Conservation (phyloP, 2,329 filamentous ascomycete genomes). For the Polychaeton citri region DNA sequence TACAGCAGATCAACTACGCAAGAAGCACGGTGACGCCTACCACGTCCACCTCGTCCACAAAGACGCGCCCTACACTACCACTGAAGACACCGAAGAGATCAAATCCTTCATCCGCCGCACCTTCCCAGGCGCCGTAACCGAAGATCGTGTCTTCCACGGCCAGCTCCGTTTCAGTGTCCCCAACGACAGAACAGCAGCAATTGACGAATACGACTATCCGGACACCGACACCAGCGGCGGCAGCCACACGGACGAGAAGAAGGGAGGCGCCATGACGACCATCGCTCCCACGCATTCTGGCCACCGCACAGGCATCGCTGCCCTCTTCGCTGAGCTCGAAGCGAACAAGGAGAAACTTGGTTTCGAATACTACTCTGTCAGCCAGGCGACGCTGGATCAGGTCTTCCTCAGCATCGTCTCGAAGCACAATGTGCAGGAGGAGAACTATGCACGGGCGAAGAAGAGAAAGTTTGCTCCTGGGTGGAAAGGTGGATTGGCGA, state of each 20-base stretch:
- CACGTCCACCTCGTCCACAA: slow-evolving; percentile 66
- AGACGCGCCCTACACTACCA: slow-evolving; percentile 55
- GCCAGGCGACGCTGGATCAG: slow-evolving; percentile 72
- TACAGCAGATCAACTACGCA: slow-evolving; percentile 54
- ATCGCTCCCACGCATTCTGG: background rate
- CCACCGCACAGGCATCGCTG: background rate
- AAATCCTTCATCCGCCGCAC: slow-evolving; percentile 48
- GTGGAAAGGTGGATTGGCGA: too few species aligned
- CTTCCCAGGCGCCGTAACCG: slow-evolving; percentile 53
- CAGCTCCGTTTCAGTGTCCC: slow-evolving; percentile 68
- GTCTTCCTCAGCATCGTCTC: slow-evolving; percentile 76
- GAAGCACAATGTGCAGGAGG: slow-evolving; percentile 65
- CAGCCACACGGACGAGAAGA: background rate
- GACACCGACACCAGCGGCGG: background rate
- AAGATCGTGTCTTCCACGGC: slow-evolving; percentile 62
- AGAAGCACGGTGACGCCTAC: slow-evolving; percentile 54
- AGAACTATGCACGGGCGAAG: slow-evolving; percentile 27
- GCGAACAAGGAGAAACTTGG: slow-evolving; percentile 52
- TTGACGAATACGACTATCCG: background rate
- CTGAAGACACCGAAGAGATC: slow-evolving; percentile 52
- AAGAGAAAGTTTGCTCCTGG: too few species aligned
- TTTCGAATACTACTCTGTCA: slow-evolving; percentile 72
- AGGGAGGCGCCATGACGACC: slow-evolving; percentile 1
- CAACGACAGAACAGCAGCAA: slow-evolving; percentile 6
- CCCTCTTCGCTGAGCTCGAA: slow-evolving; percentile 57